Evolutionary conservation across 2,329 filamentous ascomycete species (phyloP).

Genomic region (Xylariales sp.): DNA sequence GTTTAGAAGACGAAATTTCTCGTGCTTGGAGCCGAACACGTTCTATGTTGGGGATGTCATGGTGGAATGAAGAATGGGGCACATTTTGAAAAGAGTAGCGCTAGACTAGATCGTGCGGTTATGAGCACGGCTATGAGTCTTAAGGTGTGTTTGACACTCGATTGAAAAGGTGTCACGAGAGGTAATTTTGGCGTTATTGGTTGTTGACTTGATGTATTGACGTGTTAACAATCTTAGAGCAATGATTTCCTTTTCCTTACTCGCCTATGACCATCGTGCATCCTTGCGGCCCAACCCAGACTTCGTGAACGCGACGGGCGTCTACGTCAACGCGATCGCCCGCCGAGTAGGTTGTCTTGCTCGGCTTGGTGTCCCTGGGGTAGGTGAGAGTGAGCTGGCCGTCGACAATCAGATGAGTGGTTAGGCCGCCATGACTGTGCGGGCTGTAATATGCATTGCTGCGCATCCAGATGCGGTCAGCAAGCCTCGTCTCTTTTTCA

Average conservation of each 20-base stretch:
- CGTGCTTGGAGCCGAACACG: no score
- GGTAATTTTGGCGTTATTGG: not conserved
- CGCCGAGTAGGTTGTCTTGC: slow-evolving; percentile 68
- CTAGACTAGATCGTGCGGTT: no score
- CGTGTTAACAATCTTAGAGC: slow-evolving; percentile 2
- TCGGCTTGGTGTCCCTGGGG: slow-evolving; percentile 65
- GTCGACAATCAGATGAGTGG: slow-evolving; percentile 75
- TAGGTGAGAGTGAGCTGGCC: slow-evolving; percentile 76
- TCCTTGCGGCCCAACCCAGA: slow-evolving; percentile 73
- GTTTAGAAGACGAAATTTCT: no score
- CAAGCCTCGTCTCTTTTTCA: slow-evolving; percentile 35
- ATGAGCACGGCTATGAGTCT: not conserved
- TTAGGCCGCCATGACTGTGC: slow-evolving; percentile 72
- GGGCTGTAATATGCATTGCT: slow-evolving; percentile 76
- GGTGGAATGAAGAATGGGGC: no score
- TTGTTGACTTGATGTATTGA: not conserved
- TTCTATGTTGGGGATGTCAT: no score
- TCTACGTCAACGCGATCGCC: slow-evolving; percentile 75
- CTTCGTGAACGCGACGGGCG: slow-evolving; percentile 72
- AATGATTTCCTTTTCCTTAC: slow-evolving; percentile 44
- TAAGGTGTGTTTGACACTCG: not conserved
- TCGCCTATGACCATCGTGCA: slow-evolving; percentile 77
- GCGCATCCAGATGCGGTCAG: slow-evolving; percentile 35
- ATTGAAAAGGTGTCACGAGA: not conserved
- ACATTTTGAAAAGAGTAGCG: no score